These are phyloP conservation scores for Hygrophila difformis DNA, from an alignment of 257 asterid genomes.

Conservation along the genomic window DNA sequence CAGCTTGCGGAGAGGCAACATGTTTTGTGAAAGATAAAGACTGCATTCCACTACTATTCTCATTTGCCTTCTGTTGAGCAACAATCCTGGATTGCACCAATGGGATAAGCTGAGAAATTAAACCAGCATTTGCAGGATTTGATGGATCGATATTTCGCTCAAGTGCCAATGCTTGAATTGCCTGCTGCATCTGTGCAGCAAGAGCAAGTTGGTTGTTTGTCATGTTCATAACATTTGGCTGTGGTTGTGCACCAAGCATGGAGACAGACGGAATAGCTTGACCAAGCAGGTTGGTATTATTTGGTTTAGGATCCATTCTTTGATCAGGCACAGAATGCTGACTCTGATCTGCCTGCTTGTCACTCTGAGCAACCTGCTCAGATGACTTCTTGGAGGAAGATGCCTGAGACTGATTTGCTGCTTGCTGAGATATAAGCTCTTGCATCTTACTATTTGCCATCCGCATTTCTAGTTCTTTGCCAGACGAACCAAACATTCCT, in stretches of 20 bases:
- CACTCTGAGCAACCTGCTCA: constrained; percentile 43
- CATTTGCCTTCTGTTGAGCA: constrained; percentile 68
- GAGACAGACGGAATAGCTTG: constrained; percentile 43
- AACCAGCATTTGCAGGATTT: constrained; percentile 75
- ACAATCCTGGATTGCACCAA: constrained; percentile 77
- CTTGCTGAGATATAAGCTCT: constrained; percentile 54
- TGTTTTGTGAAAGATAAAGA: constrained; percentile 59
- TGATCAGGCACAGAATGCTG: constrained; percentile 46
- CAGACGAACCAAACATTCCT: constrained; percentile 53
- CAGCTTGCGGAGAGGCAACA: constrained; percentile 53
- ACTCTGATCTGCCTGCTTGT: constrained; percentile 50
- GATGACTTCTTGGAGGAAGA: constrained; percentile 64
- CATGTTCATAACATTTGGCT: constrained; percentile 57
- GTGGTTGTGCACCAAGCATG: constrained; percentile 54
- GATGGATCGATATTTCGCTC: constrained; percentile 92
- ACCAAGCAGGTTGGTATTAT: constrained; percentile 45
- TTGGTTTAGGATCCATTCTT: constrained; percentile 48
- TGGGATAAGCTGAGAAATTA: constrained; percentile 70
- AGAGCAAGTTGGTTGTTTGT: constrained; percentile 49
- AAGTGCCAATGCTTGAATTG: constrained; percentile 81
- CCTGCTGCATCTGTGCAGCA: constrained; percentile 95
- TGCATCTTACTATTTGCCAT: constrained; percentile 59
- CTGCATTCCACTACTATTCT: constrained; percentile 40
- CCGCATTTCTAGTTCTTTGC: constrained; percentile 71
- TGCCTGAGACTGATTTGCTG: constrained; percentile 56